phyloP scores from a whole-genome alignment of 2,329 filamentous ascomycete genomes.

The Nigrospora oryzae region DNA sequence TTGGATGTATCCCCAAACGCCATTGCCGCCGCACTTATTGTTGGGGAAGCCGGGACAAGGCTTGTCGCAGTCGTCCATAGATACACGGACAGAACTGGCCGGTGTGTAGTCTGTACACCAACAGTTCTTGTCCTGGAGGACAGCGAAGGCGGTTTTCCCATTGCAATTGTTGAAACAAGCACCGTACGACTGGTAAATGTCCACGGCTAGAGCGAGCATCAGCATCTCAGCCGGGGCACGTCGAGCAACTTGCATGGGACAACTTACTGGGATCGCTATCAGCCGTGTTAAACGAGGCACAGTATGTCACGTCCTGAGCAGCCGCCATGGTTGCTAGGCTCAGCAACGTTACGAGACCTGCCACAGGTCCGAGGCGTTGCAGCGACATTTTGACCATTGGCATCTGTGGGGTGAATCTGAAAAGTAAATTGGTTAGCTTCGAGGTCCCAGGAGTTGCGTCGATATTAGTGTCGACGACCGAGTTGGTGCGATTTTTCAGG shows the following conservation, averaged over 20 bases:
- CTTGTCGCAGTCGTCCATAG: slow-evolving; percentile 39
- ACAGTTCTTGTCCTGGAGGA: slow-evolving; percentile 57
- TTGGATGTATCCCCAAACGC: slow-evolving; percentile 58
- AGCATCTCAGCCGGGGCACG: background rate
- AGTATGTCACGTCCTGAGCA: slow-evolving; percentile 30
- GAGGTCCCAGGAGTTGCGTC: no score
- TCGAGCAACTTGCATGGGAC: no score
- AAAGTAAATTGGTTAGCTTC: no score
- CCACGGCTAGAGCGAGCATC: slow-evolving; percentile 31
- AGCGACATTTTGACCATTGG: no score
- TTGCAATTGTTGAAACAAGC: slow-evolving; percentile 55
- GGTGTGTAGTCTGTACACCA: slow-evolving; percentile 71
- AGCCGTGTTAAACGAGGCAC: slow-evolving; percentile 37
- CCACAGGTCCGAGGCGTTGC: no score
- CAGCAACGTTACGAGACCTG: slow-evolving; percentile 9
- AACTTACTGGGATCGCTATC: slow-evolving; percentile 31
- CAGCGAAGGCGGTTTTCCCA: slow-evolving; percentile 53
- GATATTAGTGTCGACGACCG: no score
- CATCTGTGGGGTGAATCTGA: no score
- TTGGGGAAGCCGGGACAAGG: slow-evolving; percentile 60
- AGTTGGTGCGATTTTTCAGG: no score
- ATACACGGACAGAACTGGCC: slow-evolving; percentile 27
- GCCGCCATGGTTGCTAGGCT: slow-evolving; percentile 12
- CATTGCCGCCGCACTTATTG: slow-evolving; percentile 57
- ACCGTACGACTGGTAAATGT: slow-evolving; percentile 60